Conservation (phyloP, 1,284 basidiomycete species). For the Cryptococcus sp. region DNA sequence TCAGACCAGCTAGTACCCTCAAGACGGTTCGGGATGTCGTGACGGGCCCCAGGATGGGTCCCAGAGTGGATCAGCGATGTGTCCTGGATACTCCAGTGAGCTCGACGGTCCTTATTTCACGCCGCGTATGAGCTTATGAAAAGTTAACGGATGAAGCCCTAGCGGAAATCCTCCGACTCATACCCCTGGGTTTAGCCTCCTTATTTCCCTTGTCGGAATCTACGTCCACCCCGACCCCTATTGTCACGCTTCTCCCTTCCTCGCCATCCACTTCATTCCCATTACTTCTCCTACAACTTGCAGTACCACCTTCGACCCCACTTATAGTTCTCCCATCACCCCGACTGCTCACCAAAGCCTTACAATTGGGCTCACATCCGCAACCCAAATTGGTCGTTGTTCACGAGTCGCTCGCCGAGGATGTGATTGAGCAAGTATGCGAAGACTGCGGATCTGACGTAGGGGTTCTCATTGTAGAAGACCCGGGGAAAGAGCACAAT, state of each 20-base stretch:
- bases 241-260: conserved; percentile 33
- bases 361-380: conserved; percentile 19
- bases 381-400: conserved; percentile 31
- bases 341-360: conserved; percentile 18
- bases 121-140: conserved; percentile 7
- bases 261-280: conserved; percentile 31
- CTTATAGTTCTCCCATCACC: conserved; percentile 33
- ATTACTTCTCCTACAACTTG: conserved; percentile 35
- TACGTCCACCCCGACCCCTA: conserved; percentile 17
- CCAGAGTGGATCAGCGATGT: conserved; percentile 14
- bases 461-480: conserved; percentile 34
- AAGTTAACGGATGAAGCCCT: conserved; percentile 33
- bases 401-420: conserved; percentile 22
- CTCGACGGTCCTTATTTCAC: conserved; percentile 14
- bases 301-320: conserved; percentile 22
- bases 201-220: conserved; percentile 30
- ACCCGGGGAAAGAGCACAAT: conserved; percentile 16
- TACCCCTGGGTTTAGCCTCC: conserved; percentile 32
- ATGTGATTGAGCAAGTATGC: conserved; percentile 28
- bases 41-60: conserved; percentile 9
- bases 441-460: conserved; percentile 17
- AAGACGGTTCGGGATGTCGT: conserved; percentile 39
- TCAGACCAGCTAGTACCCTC: conserved; percentile 39
- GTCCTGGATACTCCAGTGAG: conserved; percentile 30
- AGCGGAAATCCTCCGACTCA: conserved; percentile 29